Percentiles rank a stretch among this genome's conserved stretches.
These are phyloP conservation scores for Pichia sp. DNA, from an alignment of 1,139 yeast species.

Conservation along the genomic window DNA sequence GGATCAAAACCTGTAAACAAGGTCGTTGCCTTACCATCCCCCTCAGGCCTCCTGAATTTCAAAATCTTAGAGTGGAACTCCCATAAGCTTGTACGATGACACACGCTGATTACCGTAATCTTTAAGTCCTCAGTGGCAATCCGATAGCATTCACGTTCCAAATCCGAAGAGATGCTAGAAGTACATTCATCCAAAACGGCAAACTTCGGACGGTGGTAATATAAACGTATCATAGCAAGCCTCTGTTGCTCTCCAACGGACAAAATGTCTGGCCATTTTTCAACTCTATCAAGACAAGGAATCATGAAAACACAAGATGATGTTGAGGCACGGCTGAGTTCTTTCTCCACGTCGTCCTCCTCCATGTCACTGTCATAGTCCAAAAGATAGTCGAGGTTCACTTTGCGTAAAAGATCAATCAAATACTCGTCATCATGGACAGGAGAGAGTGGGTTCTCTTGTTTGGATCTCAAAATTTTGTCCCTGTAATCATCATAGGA, in stretches of 20 bases:
- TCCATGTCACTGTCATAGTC: slow-evolving; percentile 20
- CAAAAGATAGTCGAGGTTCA: slow-evolving; percentile 56
- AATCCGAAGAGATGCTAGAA: slow-evolving; percentile 84
- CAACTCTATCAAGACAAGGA: slow-evolving; percentile 50
- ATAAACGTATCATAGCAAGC: slow-evolving; percentile 88
- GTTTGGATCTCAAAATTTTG: slow-evolving; percentile 30
- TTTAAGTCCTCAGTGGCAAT: slow-evolving; percentile 73
- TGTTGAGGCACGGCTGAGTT: neutral
- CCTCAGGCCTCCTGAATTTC: slow-evolving; percentile 45
- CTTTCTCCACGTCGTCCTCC: slow-evolving; percentile 7
- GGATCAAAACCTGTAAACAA: slow-evolving; percentile 32
- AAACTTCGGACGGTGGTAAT: slow-evolving; percentile 85
- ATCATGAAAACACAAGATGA: slow-evolving; percentile 16
- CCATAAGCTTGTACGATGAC: slow-evolving; percentile 91
- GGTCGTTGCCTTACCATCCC: slow-evolving; percentile 22
- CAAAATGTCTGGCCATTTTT: slow-evolving; percentile 87
- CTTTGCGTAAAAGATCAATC: slow-evolving; percentile 53
- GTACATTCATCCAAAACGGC: slow-evolving; percentile 96
- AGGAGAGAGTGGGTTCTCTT: slow-evolving; percentile 14
- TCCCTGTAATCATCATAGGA: slow-evolving; percentile 54
- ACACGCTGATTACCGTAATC: slow-evolving; percentile 82
- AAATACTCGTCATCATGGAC: slow-evolving; percentile 60
- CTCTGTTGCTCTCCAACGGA: slow-evolving; percentile 92
- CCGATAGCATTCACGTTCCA: slow-evolving; percentile 85
- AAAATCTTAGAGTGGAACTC: slow-evolving; percentile 80